A percentile compares a stretch with the other conserved stretches of the same genome.
Conservation (phyloP, 1,284 basidiomycete genomes). For the Fomitopsis betulina region DNA sequence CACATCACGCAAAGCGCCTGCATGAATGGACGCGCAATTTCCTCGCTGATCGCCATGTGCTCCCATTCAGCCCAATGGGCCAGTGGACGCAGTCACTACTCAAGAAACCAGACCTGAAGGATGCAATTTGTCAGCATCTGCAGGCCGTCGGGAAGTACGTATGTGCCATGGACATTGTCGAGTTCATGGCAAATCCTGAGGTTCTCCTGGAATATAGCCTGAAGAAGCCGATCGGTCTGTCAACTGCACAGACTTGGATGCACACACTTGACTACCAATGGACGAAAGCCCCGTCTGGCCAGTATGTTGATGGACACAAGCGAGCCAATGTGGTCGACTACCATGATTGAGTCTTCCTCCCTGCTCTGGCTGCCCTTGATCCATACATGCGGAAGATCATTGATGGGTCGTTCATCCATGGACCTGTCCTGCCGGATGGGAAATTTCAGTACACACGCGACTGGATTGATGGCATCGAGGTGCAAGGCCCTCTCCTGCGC, state of each 20-base stretch:
- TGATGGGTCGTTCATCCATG: not conserved
- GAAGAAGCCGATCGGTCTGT: constrained; percentile 14
- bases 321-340: constrained; percentile 26
- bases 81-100: constrained; percentile 20
- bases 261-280: constrained; percentile 25
- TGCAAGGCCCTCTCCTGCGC: too few species aligned
- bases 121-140: constrained; percentile 19
- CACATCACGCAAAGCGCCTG: constrained; percentile 2
- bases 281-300: constrained; percentile 18
- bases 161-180: constrained; percentile 23
- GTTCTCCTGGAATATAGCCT: constrained; percentile 10
- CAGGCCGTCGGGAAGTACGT: constrained; percentile 25
- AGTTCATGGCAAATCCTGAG: constrained; percentile 13
- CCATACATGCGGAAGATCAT: not conserved
- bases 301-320: constrained; percentile 33
- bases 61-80: constrained; percentile 16
- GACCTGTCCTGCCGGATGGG: not conserved
- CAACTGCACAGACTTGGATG: constrained; percentile 29
- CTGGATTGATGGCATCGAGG: too few species aligned
- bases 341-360: constrained; percentile 21
- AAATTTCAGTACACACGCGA: too few species aligned
- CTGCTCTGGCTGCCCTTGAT: constrained; percentile 6
- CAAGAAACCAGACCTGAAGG: constrained; percentile 21
- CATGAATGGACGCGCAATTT: constrained; percentile 16
- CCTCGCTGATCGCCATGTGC: constrained; percentile 8